Base-by-base conservation (phyloP, 352 stramenopile species). In the Phytophthora brassicae region DNA sequence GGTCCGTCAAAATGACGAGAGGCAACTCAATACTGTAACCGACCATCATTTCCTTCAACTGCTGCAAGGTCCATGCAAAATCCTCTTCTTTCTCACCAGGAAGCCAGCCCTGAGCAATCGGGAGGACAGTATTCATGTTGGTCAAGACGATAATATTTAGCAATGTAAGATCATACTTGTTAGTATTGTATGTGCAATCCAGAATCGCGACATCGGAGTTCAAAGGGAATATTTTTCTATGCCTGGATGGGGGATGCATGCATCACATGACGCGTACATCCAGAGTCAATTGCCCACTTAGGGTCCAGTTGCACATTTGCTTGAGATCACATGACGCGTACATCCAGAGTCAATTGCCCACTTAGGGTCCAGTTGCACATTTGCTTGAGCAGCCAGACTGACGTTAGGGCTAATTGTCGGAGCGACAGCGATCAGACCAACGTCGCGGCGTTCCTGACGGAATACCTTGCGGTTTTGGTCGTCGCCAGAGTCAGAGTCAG, bases 261-360 rank as follows among this genome's bases (percentile, higher is more conserved):
- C 22, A 35, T 60, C 17, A 60, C 58, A 11, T 66, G 58, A 23
- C 49, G 24, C 13, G 42, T 56, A 17, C 49, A 66, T 31, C 58
- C 49, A 54, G 58, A 60, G 33, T 50, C 42, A 17, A 61, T 57
- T 1, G 51, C 56, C 43, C 48, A 59, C 0, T 14, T 54, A 6
- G 48, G 16, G 1, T 66, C 50, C 2, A 16, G 26, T 1, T 17
- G 2, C 4, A 52, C 36, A 3, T 35, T 52, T 6, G 36, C 44
- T 42, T 57, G 23, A 22, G 50, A n/a, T n/a, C n/a, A n/a, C n/a
- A n/a, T n/a, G n/a, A n/a, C n/a, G n/a, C n/a, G n/a, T n/a, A n/a
- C n/a, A n/a, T n/a, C n/a, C n/a, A n/a, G n/a, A 60, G 33, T 50
- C 42, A 17, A 61, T 57, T 1, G 51, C 56, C 43, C 48, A 59